Percentiles rank a stretch among this genome's conserved stretches.
phyloP scores from a whole-genome alignment of 2,329 filamentous ascomycete genomes.

The Sordariomycetes sp. region DNA sequence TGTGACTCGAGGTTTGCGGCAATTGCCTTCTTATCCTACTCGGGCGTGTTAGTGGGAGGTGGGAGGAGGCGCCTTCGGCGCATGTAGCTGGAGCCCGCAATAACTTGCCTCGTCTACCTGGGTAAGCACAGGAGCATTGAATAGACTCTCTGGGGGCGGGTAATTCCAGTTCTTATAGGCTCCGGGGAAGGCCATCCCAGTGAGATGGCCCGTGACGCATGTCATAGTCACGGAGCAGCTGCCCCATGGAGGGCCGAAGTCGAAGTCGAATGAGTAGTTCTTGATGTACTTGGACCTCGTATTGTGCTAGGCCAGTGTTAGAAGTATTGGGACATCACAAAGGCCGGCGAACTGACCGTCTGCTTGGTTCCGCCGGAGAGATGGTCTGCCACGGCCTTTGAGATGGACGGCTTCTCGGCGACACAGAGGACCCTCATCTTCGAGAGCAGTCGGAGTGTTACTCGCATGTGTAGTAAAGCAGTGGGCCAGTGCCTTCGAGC shows the following conservation, averaged over 20 bases:
- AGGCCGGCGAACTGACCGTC: conserved; percentile 43
- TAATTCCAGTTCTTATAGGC: conserved; percentile 72
- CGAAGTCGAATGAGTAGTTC: conserved; percentile 87
- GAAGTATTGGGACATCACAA: background rate
- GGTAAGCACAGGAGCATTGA: conserved; percentile 66
- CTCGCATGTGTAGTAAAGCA: background rate
- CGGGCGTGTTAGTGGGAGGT: conserved; percentile 5
- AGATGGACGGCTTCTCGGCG: conserved; percentile 75
- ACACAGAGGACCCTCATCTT: conserved; percentile 45
- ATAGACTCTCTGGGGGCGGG: conserved; percentile 69
- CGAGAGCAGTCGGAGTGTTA: background rate
- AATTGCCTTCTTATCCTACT: conserved; percentile 65
- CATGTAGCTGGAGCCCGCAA: background rate
- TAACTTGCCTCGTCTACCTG: conserved; percentile 52
- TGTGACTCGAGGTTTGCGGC: conserved; percentile 77
- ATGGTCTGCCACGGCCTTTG: conserved; percentile 86
- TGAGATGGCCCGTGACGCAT: conserved; percentile 81
- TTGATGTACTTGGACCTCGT: conserved; percentile 74
- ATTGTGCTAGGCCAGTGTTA: background rate
- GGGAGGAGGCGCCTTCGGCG: background rate
- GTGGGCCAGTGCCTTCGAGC: background rate
- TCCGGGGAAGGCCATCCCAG: conserved; percentile 62
- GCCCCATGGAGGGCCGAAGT: conserved; percentile 74
- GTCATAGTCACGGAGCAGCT: conserved; percentile 85
- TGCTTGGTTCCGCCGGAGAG: conserved; percentile 66